phyloP scores from a whole-genome alignment of 148 eudicot genomes.

The Vaccinium vitisidaea region DNA sequence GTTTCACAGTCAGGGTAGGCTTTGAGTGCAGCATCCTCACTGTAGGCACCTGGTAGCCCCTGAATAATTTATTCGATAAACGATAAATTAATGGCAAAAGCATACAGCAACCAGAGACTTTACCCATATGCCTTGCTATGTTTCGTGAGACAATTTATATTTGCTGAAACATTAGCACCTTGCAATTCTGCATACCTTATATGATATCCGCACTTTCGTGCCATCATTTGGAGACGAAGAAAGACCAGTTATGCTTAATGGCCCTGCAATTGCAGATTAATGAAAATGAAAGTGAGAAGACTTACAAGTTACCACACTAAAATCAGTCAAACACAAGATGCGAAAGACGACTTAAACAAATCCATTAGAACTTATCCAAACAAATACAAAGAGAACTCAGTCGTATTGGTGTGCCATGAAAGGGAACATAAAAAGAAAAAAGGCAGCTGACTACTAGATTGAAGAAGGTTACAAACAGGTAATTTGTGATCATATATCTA shows the following conservation, averaged over 20 bases:
- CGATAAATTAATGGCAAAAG: neutral
- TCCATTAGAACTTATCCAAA: neutral
- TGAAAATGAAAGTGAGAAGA: neutral
- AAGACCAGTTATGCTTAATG: constrained; percentile 44
- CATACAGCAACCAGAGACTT: neutral
- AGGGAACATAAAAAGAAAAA: neutral
- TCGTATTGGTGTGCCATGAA: neutral
- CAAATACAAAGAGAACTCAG: neutral
- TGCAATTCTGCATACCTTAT: constrained; percentile 32
- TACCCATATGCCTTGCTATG: neutral
- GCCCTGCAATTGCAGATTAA: constrained; percentile 35
- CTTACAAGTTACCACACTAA: neutral
- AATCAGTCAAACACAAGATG: neutral
- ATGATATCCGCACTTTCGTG: constrained; percentile 53
- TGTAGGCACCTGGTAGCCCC: constrained; percentile 65
- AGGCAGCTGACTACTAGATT: neutral
- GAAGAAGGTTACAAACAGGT: constrained; percentile 4
- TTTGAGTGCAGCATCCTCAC: constrained; percentile 63
- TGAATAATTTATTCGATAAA: constrained; percentile 16
- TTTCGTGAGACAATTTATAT: neutral
- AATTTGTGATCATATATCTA: neutral
- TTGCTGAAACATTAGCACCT: neutral
- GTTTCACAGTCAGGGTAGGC: constrained; percentile 59
- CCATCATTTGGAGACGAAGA: constrained; percentile 36
- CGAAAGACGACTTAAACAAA: neutral